A percentile compares a stretch with the other conserved stretches of the same genome.
Conservation (phyloP, 352 stramenopile species). For the Blastocystis sp. region DNA sequence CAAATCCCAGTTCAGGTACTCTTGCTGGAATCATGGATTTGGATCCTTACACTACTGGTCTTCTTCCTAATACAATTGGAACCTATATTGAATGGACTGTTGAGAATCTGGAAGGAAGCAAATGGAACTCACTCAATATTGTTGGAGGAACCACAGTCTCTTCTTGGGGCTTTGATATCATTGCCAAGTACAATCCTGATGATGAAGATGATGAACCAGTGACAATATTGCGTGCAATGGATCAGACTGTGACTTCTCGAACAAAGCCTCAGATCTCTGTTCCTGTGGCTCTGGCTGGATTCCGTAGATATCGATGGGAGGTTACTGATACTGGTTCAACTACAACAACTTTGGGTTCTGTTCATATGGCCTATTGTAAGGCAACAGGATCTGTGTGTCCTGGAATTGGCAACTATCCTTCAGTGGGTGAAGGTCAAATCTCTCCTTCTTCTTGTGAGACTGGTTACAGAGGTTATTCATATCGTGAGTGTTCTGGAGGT, state of each 20-base stretch:
- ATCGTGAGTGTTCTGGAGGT: background rate
- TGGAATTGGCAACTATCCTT: background rate
- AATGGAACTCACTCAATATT: background rate
- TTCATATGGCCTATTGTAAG: constrained; percentile 17
- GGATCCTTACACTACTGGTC: background rate
- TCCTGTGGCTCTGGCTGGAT: constrained; percentile 13
- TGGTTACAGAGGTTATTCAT: background rate
- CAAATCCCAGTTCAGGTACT: background rate
- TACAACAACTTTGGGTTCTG: background rate
- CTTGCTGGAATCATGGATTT: constrained; percentile 6
- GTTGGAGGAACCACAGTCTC: background rate
- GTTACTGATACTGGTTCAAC: background rate
- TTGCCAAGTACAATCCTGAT: background rate
- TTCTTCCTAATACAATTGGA: background rate
- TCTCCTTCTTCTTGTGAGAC: background rate
- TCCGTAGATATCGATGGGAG: background rate
- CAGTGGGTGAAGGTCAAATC: constrained; percentile 29
- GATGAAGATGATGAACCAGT: background rate
- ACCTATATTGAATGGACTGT: constrained; percentile 12
- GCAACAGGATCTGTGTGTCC: background rate
- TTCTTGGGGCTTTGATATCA: background rate
- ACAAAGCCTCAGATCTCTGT: background rate
- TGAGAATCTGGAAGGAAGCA: constrained; percentile 16
- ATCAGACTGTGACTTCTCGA: background rate
- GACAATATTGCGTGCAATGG: background rate